Percentiles rank a stretch among this genome's conserved stretches.
These are phyloP conservation scores for Tolypocladium ophioglossoides DNA, from an alignment of 2,329 filamentous ascomycete species.

Conservation along the genomic window DNA sequence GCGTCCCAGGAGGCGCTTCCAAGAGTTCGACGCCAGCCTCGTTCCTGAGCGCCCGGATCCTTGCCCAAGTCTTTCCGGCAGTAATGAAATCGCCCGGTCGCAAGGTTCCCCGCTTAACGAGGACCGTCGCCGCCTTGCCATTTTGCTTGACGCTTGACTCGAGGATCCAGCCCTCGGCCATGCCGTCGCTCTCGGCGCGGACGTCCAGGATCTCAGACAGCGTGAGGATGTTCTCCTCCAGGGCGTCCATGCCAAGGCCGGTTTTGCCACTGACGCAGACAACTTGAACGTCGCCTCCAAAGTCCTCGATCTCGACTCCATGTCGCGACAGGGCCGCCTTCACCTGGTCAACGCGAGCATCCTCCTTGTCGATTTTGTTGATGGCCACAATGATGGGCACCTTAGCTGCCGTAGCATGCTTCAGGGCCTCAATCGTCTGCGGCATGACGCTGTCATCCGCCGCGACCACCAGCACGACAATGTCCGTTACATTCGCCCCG, in stretches of 20 bases:
- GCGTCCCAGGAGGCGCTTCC: slow-evolving; percentile 75
- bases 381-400: slow-evolving; percentile 97
- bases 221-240: slow-evolving; percentile 83
- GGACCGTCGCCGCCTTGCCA: slow-evolving; percentile 78
- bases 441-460: slow-evolving; percentile 97
- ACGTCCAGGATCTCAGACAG: slow-evolving; percentile 86
- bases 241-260: slow-evolving; percentile 77
- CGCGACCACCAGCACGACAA: slow-evolving; percentile 89
- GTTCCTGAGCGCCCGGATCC: slow-evolving; percentile 73
- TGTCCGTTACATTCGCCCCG: slow-evolving; percentile 92
- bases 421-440: slow-evolving; percentile 91
- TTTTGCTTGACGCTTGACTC: slow-evolving; percentile 81
- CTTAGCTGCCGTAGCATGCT: slow-evolving; percentile 75
- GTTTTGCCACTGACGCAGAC: slow-evolving; percentile 90
- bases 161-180: slow-evolving; percentile 86
- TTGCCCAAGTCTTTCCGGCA: slow-evolving; percentile 80
- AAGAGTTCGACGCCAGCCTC: slow-evolving; percentile 65
- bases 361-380: slow-evolving; percentile 91
- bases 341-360: slow-evolving; percentile 69
- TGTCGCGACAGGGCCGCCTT: slow-evolving; percentile 78
- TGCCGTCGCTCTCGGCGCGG: slow-evolving; percentile 64
- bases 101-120: slow-evolving; percentile 81
- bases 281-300: slow-evolving; percentile 86
- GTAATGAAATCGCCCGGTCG: slow-evolving; percentile 72
- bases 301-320: slow-evolving; percentile 88